phyloP scores from a whole-genome alignment of 2,329 filamentous ascomycete species.

The Exophiala calicioides region DNA sequence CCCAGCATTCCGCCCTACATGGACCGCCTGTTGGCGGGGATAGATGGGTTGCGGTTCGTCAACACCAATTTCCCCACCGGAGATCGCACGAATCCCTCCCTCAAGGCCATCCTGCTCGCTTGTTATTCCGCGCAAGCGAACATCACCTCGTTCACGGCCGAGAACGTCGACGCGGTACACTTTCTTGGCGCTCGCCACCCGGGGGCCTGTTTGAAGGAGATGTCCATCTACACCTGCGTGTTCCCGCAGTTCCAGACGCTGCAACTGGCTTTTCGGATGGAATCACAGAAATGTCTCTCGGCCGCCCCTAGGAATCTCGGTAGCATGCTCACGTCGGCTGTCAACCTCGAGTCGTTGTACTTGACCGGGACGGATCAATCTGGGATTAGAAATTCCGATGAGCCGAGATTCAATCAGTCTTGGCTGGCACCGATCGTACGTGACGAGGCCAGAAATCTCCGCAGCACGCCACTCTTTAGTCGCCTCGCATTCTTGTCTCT shows the following conservation, averaged over 20 bases:
- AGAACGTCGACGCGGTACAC: too few species aligned
- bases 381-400: neutral
- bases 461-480: neutral
- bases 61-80: too few species aligned
- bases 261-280: too few species aligned
- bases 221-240: too few species aligned
- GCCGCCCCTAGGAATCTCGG: too few species aligned
- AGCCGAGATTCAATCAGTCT: neutral
- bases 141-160: too few species aligned
- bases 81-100: neutral
- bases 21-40: neutral
- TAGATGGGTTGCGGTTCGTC: neutral
- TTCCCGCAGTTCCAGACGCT: too few species aligned
- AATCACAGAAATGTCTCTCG: too few species aligned
- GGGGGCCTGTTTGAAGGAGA: too few species aligned
- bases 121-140: too few species aligned
- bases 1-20: neutral
- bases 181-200: too few species aligned
- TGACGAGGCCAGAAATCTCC: neutral
- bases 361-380: neutral
- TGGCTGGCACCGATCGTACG: neutral
- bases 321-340: too few species aligned
- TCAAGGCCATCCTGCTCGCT: slow-evolving; percentile 2
- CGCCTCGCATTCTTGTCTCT: neutral
- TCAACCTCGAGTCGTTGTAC: neutral